Base-by-base conservation (phyloP, 2,329 filamentous ascomycete genomes). In the Ambrosiella beaveri region DNA sequence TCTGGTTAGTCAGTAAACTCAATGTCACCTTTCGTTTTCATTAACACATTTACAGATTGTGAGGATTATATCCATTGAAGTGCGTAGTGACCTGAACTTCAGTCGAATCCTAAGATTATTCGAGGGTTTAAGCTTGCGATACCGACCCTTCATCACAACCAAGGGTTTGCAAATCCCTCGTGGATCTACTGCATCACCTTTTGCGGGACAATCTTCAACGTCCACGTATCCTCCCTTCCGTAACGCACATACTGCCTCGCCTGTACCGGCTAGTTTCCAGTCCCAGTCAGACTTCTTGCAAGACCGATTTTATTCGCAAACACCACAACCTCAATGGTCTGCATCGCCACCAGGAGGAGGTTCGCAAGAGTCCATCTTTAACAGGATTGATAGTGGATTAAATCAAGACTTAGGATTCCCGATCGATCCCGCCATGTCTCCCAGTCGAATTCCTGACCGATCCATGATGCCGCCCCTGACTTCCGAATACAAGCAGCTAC, bases 121-220 rank as follows among this genome's bases (percentile, higher is more conserved):
- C 13, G 53, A 58, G n/a, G 59, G 49, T 15, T 45, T 61, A 5
- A 56, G 49, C n/a, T 39, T 61, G 6, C 52, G 49, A 36, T 61
- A 58, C 35, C 57, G 57, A 38, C 59, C 56, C 9, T 58, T 58
- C 12, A 54, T 61, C 15, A 17, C 36, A 7, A 54, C 53, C 13
- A 61, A 56, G 27, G 51, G 19, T 7, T 45, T 27, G 27, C 36
- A 54, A 12, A 50, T 53, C 5, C 41, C 27, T 12, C 40, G 59
- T 19, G 59, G 56, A 13, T 56, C 59, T 9, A 61, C 59, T 13
- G 56, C 52, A 9, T 57, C 45, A 5, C 59, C 59, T 8, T 61
- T 58, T n/a, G 41, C 50, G 9, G 39, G 41, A 17, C 39, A 49
- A 2, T 15, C 47, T 35, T 13, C 15, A 37, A 57, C 13, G 3